A percentile compares a stretch with the other conserved stretches of the same genome.
Evolutionary conservation across 192 early-diverging fungal species (phyloP).

Genomic region (Lunasporangiospora selenospora): DNA sequence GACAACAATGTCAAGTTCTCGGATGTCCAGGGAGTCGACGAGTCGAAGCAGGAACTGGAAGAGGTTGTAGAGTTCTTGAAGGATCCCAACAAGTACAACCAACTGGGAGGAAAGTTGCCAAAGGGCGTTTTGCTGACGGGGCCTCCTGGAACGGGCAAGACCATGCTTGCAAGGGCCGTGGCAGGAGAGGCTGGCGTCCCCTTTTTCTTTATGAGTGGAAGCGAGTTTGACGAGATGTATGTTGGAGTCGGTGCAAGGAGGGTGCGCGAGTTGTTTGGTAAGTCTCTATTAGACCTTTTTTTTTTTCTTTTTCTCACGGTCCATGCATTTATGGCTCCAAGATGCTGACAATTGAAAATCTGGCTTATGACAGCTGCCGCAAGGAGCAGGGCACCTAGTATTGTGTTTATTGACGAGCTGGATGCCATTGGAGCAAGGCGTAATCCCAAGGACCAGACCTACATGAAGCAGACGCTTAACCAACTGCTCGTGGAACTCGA

Average conservation of each 20-base stretch:
- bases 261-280: conserved; percentile 86
- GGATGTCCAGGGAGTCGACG: conserved; percentile 97
- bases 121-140: conserved; percentile 91
- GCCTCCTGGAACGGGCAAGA: conserved; percentile 98
- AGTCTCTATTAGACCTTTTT: conserved; percentile 1
- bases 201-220: conserved; percentile 99
- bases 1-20: conserved; percentile 80
- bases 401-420: conserved; percentile 99
- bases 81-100: conserved; percentile 89
- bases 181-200: conserved; percentile 98
- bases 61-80: conserved; percentile 97
- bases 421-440: conserved; percentile 98
- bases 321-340: not conserved
- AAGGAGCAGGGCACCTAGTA: conserved; percentile 78
- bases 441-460: conserved; percentile 91
- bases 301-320: not conserved
- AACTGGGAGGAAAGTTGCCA: conserved; percentile 93
- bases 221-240: conserved; percentile 99
- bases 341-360: not conserved
- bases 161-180: conserved; percentile 94
- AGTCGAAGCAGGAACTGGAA: conserved; percentile 97
- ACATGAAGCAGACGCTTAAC: conserved; percentile 98
- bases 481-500: conserved; percentile 99
- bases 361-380: conserved; percentile 64
- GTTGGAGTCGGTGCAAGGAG: conserved; percentile 94